Evolutionary conservation across 1,284 basidiomycete species (phyloP).

Genomic region (Paramarasmius palmivorus): DNA sequence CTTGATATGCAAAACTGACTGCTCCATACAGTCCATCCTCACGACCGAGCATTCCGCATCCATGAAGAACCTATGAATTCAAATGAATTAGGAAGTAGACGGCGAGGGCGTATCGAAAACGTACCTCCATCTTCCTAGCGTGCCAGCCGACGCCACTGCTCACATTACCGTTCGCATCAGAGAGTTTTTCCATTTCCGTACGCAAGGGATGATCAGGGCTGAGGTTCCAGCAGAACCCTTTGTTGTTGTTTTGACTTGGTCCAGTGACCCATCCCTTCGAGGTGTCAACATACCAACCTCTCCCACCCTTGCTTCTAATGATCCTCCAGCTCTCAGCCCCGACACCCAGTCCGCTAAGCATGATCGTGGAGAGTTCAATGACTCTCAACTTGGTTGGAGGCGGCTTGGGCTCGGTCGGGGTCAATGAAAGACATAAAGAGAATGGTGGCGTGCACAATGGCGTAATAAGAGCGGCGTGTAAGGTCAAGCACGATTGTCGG

Average conservation of each 20-base stretch:
- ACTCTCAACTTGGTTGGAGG: slow-evolving; percentile 83
- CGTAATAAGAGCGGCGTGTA: slow-evolving; percentile 74
- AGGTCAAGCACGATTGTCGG: slow-evolving; percentile 59
- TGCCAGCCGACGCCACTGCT: slow-evolving; percentile 94
- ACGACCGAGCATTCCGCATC: slow-evolving; percentile 87
- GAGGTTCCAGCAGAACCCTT: slow-evolving; percentile 62
- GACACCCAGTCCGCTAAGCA: slow-evolving; percentile 70
- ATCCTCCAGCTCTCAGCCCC: slow-evolving; percentile 88
- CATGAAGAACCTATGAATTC: slow-evolving; percentile 68
- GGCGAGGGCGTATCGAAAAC: slow-evolving; percentile 24
- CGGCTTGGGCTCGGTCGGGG: slow-evolving; percentile 31
- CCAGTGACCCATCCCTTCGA: slow-evolving; percentile 78
- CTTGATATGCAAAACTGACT: slow-evolving; percentile 88
- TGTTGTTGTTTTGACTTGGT: slow-evolving; percentile 26
- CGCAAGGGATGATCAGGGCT: slow-evolving; percentile 64
- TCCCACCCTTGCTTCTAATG: slow-evolving; percentile 86
- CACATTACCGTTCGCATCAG: slow-evolving; percentile 85
- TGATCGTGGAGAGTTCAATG: slow-evolving; percentile 80
- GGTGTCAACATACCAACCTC: slow-evolving; percentile 95
- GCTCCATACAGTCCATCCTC: slow-evolving; percentile 95
- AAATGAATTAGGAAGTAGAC: slow-evolving; percentile 12
- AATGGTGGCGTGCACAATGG: slow-evolving; percentile 82
- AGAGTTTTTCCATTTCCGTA: slow-evolving; percentile 68
- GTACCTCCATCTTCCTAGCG: slow-evolving; percentile 94
- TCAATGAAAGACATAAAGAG: slow-evolving; percentile 49